A percentile compares a stretch with the other conserved stretches of the same genome.
These are phyloP conservation scores for Phlegmacium glaucopus DNA, from an alignment of 768 basidiomycete species.

Conservation along the genomic window DNA sequence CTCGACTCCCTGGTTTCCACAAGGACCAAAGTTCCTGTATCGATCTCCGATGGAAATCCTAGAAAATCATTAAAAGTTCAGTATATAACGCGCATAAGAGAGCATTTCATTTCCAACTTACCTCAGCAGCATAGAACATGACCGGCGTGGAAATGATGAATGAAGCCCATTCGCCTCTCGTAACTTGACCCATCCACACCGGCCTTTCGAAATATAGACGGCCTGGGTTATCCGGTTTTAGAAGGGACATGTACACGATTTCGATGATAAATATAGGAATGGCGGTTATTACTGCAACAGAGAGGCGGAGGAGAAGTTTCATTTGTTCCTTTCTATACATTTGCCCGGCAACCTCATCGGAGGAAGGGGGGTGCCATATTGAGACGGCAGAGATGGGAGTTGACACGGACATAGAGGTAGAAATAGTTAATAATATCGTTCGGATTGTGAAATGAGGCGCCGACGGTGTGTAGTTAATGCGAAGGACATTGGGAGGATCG, in stretches of 20 bases:
- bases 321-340: constrained; percentile 59
- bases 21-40: constrained; percentile 50
- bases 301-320: constrained; percentile 49
- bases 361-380: constrained; percentile 47
- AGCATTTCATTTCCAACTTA: constrained; percentile 4
- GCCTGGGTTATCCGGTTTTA: constrained; percentile 41
- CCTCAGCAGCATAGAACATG: constrained; percentile 62
- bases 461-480: constrained; percentile 47
- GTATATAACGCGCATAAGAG: neutral
- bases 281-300: constrained; percentile 57
- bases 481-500: constrained; percentile 42
- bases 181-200: constrained; percentile 62
- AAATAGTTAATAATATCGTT: constrained; percentile 48
- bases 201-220: constrained; percentile 52
- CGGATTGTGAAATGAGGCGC: constrained; percentile 64
- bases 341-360: constrained; percentile 54
- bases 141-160: constrained; percentile 68
- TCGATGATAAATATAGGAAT: constrained; percentile 79
- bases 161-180: constrained; percentile 59
- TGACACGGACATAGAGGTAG: constrained; percentile 33
- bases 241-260: constrained; percentile 71
- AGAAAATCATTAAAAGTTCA: neutral
- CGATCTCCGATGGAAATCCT: constrained; percentile 49
- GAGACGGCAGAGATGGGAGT: constrained; percentile 40
- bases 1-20: constrained; percentile 57